Base-by-base conservation (phyloP, 2,329 filamentous ascomycete species). In the Penicillium freii region DNA sequence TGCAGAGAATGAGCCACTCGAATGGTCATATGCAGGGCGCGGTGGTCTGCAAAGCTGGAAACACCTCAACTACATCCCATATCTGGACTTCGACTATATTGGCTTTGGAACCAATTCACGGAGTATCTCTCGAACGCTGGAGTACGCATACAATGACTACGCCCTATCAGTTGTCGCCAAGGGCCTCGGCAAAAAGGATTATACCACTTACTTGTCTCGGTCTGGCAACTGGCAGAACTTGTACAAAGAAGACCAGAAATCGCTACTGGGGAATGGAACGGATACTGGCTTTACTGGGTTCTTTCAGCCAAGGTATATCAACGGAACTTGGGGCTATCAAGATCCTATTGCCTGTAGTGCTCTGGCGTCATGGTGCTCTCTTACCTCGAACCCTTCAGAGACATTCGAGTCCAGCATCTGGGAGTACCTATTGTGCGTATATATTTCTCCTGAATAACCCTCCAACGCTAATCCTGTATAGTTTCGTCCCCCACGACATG, bases 131-230 rank as follows among this genome's bases (percentile, higher is more conserved):
- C 81, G 88, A 3, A 90, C 87, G 0, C 79, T 90, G 1, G 88
- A 91, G 69, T 91, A 91, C 68, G 82, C 85, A n/a, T 90, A 90
- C 71, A 85, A 91, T 65, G 88, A 91, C 72, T 90, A 84, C 65
- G 81, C 80, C 58, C 82, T 88, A 49, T 76, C 84, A 0, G 77
- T 84, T 45, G 82, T 89, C 34, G 86, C 85, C 0, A 77, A 77
- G 4, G 78, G 76, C 0, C 70, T 88, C 17, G 82, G 82, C 9
- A 79, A 81, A 17, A 76, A 59, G 15, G 59, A 66, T 23, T 61
- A 64, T 36, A 64, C 62, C 2, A 68, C 82, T 78, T 90, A 89
- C 59, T 65, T 83, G 0, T 71, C 72, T 1, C 81, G 83, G 0
- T 83, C 83, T 59, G 75, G 82, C 80, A 65, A 77, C 67, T 91